Conservation (phyloP, 1,284 basidiomycete species). For the Fistulina hepatica region DNA sequence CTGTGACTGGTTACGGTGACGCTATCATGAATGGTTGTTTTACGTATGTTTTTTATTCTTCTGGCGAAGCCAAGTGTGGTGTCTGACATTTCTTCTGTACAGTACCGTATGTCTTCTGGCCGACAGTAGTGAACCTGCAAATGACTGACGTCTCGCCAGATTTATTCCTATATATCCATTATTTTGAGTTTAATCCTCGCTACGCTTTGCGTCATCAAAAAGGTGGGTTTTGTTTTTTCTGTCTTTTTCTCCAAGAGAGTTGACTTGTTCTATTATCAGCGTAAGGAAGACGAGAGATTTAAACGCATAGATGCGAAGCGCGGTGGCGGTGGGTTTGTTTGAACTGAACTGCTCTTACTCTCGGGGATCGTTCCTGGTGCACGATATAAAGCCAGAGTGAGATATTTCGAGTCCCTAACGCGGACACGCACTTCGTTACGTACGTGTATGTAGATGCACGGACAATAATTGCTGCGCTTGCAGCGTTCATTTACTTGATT, state of each 20-base stretch:
- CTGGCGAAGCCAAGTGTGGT: slow-evolving; percentile 27
- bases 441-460: no score
- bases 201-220: slow-evolving; percentile 75
- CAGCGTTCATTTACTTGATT: no score
- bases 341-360: no score
- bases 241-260: slow-evolving; percentile 10
- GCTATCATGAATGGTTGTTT: slow-evolving; percentile 69
- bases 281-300: slow-evolving; percentile 71
- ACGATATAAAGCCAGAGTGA: no score
- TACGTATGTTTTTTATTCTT: slow-evolving; percentile 41
- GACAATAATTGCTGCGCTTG: no score
- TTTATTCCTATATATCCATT: slow-evolving; percentile 80
- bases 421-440: no score
- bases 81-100: slow-evolving; percentile 14
- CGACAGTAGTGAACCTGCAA: no score
- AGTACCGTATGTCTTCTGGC: slow-evolving; percentile 1
- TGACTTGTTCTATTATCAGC: slow-evolving; percentile 30
- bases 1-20: slow-evolving; percentile 56
- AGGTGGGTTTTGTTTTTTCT: slow-evolving; percentile 31
- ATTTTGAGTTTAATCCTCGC: slow-evolving; percentile 63
- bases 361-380: no score
- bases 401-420: no score
- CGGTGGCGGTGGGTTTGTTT: slow-evolving; percentile 76
- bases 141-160: no score
- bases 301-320: slow-evolving; percentile 79